phyloP scores from a whole-genome alignment of 352 stramenopile genomes.

The Phytophthora sp. region DNA sequence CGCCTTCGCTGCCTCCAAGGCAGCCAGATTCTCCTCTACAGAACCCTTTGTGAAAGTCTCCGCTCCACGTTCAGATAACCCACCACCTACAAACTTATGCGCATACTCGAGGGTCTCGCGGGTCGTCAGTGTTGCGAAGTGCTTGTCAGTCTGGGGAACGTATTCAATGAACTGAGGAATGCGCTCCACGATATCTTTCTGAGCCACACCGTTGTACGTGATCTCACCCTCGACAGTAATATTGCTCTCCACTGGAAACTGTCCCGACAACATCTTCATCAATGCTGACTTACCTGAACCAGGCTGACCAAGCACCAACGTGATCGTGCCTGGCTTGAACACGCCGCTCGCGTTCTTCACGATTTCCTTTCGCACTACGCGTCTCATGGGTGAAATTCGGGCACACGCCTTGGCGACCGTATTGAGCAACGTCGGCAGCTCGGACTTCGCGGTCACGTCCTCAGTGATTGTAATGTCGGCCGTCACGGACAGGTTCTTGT shows the following conservation, averaged over 20 bases:
- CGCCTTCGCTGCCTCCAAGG: not conserved
- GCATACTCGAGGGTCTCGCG: conserved; percentile 38
- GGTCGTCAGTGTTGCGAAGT: conserved; percentile 36
- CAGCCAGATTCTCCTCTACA: not conserved
- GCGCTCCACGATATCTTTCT: conserved; percentile 9
- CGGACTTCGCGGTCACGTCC: conserved; percentile 15
- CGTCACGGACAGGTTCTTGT: conserved; percentile 45
- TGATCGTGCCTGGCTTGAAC: conserved; percentile 12
- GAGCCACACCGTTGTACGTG: conserved; percentile 3
- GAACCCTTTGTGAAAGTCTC: conserved; percentile 35
- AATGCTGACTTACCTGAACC: too few relatives aligned
- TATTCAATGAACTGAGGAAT: conserved; percentile 34
- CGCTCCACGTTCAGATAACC: conserved; percentile 5
- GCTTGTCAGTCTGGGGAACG: conserved; percentile 26
- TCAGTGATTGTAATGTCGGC: conserved; percentile 34
- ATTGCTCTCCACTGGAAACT: conserved; percentile 18
- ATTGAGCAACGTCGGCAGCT: conserved; percentile 44
- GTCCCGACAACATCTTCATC: conserved; percentile 28
- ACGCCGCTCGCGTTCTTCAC: conserved; percentile 33
- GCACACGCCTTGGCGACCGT: conserved; percentile 17
- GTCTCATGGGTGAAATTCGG: conserved; percentile 15
- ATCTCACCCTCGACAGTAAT: conserved; percentile 26
- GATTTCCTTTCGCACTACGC: conserved; percentile 29
- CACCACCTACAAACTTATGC: conserved; percentile 15
- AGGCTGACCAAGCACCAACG: conserved; percentile 1